Evolutionary conservation across 495 filamentous ascomycete species (phyloP), one percentile per base, ranked within the genome.

Genomic region (Penicillium macrosclerotiorum): DNA sequence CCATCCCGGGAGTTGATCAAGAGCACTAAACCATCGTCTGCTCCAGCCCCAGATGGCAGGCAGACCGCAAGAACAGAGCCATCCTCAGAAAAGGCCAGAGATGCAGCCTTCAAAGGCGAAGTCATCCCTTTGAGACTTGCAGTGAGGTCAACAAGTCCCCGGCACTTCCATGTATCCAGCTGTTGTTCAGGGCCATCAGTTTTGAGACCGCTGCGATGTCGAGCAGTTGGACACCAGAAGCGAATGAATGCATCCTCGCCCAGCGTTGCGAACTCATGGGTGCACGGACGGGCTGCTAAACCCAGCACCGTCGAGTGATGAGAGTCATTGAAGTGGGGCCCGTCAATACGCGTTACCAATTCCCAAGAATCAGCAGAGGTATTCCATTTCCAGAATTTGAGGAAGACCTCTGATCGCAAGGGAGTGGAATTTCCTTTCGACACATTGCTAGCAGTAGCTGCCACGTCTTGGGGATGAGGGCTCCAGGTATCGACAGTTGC

Each of bases 371-470:
- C 73, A 24, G 73, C 75, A 24, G 80, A 77, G 16, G 75, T 63
- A 29, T 77, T 79, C 76, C 88, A 89, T 41, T 77, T 76, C 93
- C 93, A 99, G 60, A 99, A 92, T 55, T 92, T 96, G 17, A 99
- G 69, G 52, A 83, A 86, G 2, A 88, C 75, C 57, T 99, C 93
- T 5, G 78, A 76, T 14, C 38, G 56, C 19, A 37, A 17, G 5
- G 33, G n/a, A 18, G 38, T 19, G 5, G 58, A 63, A 3, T 57
- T 25, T 14, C 61, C 58, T 18, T 66, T 61, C 24, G 64, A 55
- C 8, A 60, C 63, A 43, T 74, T 65, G 29, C 71, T 64, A 64
- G 51, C 69, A 44, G 74, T 65, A 57, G 71, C 65, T 30, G 73
- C 68, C n/a, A 85, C 38, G 53, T 92, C 88, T 42, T 74, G 71